phyloP scores from a whole-genome alignment of 2,329 filamentous ascomycete genomes.

The Monosporascus ibericus region DNA sequence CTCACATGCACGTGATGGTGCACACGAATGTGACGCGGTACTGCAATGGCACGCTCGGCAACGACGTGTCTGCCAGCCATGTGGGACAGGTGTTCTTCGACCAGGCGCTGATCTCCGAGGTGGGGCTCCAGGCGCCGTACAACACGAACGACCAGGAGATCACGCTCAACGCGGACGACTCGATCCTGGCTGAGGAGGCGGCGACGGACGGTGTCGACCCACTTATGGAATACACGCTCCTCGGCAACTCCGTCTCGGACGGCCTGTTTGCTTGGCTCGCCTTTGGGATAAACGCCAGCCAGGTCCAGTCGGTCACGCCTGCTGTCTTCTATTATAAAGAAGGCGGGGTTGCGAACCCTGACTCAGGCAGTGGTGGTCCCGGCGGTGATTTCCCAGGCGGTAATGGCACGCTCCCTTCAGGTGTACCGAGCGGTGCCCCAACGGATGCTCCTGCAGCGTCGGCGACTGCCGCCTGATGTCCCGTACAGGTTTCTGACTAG shows the following conservation, averaged over 20 bases:
- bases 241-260: constrained; percentile 46
- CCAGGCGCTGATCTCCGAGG: constrained; percentile 46
- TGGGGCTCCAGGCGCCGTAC: constrained; percentile 44
- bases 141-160: constrained; percentile 37
- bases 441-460: neutral
- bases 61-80: constrained; percentile 45
- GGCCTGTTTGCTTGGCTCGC: constrained; percentile 51
- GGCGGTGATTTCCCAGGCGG: neutral
- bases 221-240: constrained; percentile 47
- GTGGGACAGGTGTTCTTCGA: constrained; percentile 62
- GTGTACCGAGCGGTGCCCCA: neutral
- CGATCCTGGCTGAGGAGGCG: constrained; percentile 20
- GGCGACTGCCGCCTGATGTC: neutral
- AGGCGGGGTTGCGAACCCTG: constrained; percentile 22
- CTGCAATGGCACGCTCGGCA: constrained; percentile 39
- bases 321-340: constrained; percentile 23
- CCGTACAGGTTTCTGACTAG: neutral
- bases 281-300: constrained; percentile 39
- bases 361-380: constrained; percentile 6
- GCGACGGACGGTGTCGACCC: constrained; percentile 22
- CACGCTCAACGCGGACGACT: constrained; percentile 30
- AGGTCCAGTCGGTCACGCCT: constrained; percentile 12
- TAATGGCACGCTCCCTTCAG: neutral
- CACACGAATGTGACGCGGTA: constrained; percentile 32
- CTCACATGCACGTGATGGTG: constrained; percentile 43